Conservation (phyloP, 768 basidiomycete genomes). For the Butyriboletus loyo region DNA sequence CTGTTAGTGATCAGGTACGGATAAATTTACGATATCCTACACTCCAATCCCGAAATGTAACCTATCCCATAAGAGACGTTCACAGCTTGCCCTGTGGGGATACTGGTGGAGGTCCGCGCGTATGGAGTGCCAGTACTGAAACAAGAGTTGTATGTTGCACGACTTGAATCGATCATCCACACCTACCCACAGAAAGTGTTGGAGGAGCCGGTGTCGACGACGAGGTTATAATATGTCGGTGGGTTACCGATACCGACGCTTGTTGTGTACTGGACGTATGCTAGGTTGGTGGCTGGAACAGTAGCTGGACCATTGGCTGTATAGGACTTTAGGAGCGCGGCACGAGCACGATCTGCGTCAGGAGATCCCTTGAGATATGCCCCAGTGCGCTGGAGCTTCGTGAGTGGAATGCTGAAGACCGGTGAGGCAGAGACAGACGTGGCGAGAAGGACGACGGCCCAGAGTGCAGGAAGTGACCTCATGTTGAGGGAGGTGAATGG, state of each 20-base stretch:
- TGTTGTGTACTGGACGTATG: slow-evolving; percentile 16
- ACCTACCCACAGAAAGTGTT: slow-evolving; percentile 28
- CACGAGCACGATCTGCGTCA: slow-evolving; percentile 19
- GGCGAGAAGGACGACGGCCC: slow-evolving; percentile 6
- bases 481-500: slow-evolving; percentile 2
- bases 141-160: background rate
- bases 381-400: slow-evolving; percentile 10
- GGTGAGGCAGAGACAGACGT: slow-evolving; percentile 4
- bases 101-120: slow-evolving; percentile 20
- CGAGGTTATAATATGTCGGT: slow-evolving; percentile 26
- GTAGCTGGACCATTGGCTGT: slow-evolving; percentile 7
- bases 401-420: slow-evolving; percentile 7
- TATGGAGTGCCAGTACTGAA: slow-evolving; percentile 21
- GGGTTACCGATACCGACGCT: slow-evolving; percentile 28
- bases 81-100: slow-evolving; percentile 22
- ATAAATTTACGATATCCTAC: background rate
- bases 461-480: slow-evolving; percentile 8
- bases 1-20: background rate
- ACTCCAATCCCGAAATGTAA: slow-evolving; percentile 36
- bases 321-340: slow-evolving; percentile 4
- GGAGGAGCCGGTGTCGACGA: slow-evolving; percentile 33
- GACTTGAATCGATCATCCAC: background rate
- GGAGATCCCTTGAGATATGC: slow-evolving; percentile 16
- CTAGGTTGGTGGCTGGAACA: slow-evolving; percentile 13
- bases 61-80: slow-evolving; percentile 8